Conservation (phyloP, 306 rosid genomes). For the Canavalia ensiformis region DNA sequence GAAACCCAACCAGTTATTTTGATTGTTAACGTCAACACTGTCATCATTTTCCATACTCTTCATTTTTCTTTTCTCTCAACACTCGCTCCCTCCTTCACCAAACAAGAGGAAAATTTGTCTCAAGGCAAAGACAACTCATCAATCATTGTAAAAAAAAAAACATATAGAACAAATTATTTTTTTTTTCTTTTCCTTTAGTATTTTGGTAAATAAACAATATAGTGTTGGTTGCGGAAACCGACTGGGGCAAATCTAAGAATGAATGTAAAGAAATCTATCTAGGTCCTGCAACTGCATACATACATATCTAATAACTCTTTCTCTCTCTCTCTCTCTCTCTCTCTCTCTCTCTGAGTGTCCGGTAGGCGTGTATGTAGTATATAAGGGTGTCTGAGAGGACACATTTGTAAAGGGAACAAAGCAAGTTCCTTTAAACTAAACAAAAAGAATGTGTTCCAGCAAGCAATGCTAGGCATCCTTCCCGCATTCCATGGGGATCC, state of each 20-base stretch:
- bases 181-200: too few relatives aligned
- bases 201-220: conserved; percentile 40
- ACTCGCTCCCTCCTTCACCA: conserved; percentile 37
- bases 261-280: conserved; percentile 50
- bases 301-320: conserved; percentile 24
- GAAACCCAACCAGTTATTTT: conserved; percentile 75
- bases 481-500: conserved; percentile 80
- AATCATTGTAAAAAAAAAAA: conserved; percentile 56
- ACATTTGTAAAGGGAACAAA: conserved; percentile 58
- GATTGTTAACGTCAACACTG: conserved; percentile 47
- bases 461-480: conserved; percentile 66
- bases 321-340: not conserved
- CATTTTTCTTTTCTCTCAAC: conserved; percentile 55
- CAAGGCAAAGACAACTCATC: conserved; percentile 48
- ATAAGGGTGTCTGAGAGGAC: conserved; percentile 51
- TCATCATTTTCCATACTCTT: conserved; percentile 73
- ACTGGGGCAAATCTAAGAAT: conserved; percentile 55
- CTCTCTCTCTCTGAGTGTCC: not conserved
- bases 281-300: conserved; percentile 58
- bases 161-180: too few relatives aligned
- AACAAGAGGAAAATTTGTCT: conserved; percentile 45
- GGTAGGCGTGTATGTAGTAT: not conserved
- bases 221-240: conserved; percentile 45
- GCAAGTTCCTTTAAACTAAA: conserved; percentile 74
- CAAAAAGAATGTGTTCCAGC: conserved; percentile 82